Evolutionary conservation across 2,329 filamentous ascomycete genomes (phyloP).

Genomic region (Neospermospora avenae): DNA sequence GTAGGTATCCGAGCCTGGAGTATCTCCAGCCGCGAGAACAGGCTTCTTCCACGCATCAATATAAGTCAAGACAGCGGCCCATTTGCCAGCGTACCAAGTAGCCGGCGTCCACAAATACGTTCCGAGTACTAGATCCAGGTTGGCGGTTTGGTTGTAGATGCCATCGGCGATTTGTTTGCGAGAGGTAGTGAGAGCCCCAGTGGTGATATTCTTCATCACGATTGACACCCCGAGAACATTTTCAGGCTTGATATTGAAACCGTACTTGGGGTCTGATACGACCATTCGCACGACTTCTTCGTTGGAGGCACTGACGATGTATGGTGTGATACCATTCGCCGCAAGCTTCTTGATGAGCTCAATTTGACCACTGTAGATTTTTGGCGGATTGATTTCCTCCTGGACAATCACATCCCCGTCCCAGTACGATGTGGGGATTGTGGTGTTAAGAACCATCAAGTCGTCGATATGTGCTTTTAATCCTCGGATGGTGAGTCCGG

Average conservation of each 20-base stretch:
- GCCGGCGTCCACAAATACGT: conserved; percentile 7
- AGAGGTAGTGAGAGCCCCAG: conserved; percentile 8
- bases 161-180: conserved; percentile 7
- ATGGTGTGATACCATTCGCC: not conserved
- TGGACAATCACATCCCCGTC: conserved; percentile 5
- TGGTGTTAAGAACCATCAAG: not conserved
- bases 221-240: conserved; percentile 10
- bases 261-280: conserved; percentile 10
- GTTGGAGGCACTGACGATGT: conserved; percentile 10
- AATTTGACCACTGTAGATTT: conserved; percentile 1
- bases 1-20: conserved; percentile 10
- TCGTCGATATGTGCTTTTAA: conserved; percentile 9
- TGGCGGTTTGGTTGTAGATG: conserved; percentile 6
- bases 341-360: conserved; percentile 6
- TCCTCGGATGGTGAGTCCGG: conserved; percentile 5
- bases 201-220: conserved; percentile 5
- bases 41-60: conserved; percentile 11
- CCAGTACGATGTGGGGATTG: conserved; percentile 11
- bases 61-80: conserved; percentile 9
- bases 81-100: conserved; percentile 11
- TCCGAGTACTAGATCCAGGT: conserved; percentile 5
- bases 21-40: conserved; percentile 10
- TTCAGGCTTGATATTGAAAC: conserved; percentile 8
- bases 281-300: conserved; percentile 13
- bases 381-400: conserved; percentile 6